Evolutionary conservation across 2,329 filamentous ascomycete species (phyloP), one percentile per base, ranked within the genome.

Genomic region (Chaetothyriales sp.): DNA sequence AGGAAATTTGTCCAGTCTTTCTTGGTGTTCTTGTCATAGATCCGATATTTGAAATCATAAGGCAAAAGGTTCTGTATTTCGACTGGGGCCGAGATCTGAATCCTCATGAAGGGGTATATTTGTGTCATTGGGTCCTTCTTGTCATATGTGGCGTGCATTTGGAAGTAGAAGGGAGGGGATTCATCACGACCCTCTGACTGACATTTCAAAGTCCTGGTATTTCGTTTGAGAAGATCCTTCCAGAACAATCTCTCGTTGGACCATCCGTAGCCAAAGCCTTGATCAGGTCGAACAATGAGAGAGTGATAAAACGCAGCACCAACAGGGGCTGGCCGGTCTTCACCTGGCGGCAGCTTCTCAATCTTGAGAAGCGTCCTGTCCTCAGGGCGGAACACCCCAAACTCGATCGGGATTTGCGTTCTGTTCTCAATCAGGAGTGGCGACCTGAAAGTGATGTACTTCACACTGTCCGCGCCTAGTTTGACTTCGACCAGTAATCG

Each of bases 1-100:
- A 98, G 71, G 70, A 98, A 98, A 65, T 98, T 98, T 3, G 87
- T 93, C 92, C 92, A 98, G 65, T 98, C 92, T 65, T 93, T 95
- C 73, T 90, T 93, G 0, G 89, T 95, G 65, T 95, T 93, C 71
- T 93, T 95, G 71, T 98, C 92, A 63, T 96, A 98, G 50, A 98
- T 96, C 50, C 90, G 81, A 66, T 98, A 98, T 68, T 98, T 96
- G 79, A 98, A 98, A 67, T 98, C 92, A 63, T 92, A 96, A 0
- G 92, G 92, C 39, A 98, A 70, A 44, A 98, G 71, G 58, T 98
- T 98, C 66, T 98, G 90, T 3, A 98, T 76, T 47, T 95, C 90
- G 12, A 98, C 80, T 0, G 93, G 92, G 0, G 92, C 90, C 20
- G 87, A 94, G 2, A 98, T 77, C 58, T 89, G 86, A 57, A 98